Evolutionary conservation across 1,139 yeast genomes (phyloP).

Genomic region (Geotrichum restrictum): DNA sequence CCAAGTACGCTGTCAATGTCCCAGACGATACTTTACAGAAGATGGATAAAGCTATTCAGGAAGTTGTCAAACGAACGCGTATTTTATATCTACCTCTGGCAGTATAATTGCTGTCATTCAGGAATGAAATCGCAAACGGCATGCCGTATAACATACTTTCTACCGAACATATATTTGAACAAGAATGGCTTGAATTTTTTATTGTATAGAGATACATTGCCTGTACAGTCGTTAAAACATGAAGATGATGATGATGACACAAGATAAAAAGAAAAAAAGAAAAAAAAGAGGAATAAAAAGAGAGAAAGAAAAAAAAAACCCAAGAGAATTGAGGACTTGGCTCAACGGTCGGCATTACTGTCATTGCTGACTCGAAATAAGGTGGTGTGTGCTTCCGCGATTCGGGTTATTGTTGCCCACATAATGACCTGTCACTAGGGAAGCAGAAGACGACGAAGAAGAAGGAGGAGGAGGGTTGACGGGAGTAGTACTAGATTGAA

Average conservation of each 20-base stretch:
- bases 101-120: slow-evolving; percentile 7
- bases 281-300: neutral
- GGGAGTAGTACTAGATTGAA: too few relatives aligned
- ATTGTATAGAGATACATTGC: neutral
- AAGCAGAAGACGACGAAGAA: neutral
- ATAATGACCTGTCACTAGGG: slow-evolving; percentile 2
- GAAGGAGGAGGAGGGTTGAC: too few relatives aligned
- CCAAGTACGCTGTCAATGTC: neutral
- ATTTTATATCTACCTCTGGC: slow-evolving; percentile 20
- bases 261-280: neutral
- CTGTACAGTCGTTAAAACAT: neutral
- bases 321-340: neutral
- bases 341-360: too few relatives aligned
- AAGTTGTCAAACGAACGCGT: slow-evolving; percentile 14
- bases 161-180: too few relatives aligned
- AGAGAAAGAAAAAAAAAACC: neutral
- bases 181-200: too few relatives aligned
- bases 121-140: too few relatives aligned
- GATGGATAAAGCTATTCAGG: slow-evolving; percentile 4
- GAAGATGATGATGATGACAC: neutral
- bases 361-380: slow-evolving; percentile 1
- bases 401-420: neutral
- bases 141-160: too few relatives aligned
- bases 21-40: neutral
- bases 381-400: slow-evolving; percentile 9